Base-by-base conservation (phyloP, 139 green algal genomes). In the Chloropicon primus region DNA sequence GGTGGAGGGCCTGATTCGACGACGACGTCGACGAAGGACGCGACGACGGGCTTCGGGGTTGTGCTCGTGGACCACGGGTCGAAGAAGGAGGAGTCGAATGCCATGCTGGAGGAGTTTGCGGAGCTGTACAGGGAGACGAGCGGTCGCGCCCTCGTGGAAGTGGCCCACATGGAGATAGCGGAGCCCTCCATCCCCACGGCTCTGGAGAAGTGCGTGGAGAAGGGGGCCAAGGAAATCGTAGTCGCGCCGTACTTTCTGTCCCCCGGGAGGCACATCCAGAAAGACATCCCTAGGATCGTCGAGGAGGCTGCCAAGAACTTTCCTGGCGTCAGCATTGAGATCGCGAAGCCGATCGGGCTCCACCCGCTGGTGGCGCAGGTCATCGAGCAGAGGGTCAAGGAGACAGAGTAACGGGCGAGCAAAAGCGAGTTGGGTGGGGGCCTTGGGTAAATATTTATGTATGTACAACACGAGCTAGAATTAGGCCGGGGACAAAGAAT, bases 91-190 rank as follows among this genome's bases (percentile, higher is more conserved):
- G 41, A 62, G 41, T n/a, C 10, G 5, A 62, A 62, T 17, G 41
- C 5, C 17, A 62, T 62, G 71, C 71, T 25, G 26, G 24, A 89
- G 0, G 83, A 95, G 53, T 94, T 96, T 82, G 88, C 80, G 22
- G 27, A 85, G 2, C 78, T 96, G 28, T 96, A 93, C 79, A 80
- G 85, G 80, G 78, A 76, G 21, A 0, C 82, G 0, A 91, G 86
- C 2, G 80, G 79, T 0, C 77, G 85, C 1, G 1, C 26, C 0
- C 82, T 91, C 2, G 92, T 97, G 21, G 89, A 96, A 72, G 75
- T 85, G 0, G 92, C 92, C 2, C 92, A 97, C 82, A 97, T 97
- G 92, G 92, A 97, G 77, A 85, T 97, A 3, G 90, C 92, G 22
- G 76, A 86, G 74, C 92, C 92, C 2, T 90, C 84, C 0, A 94